Base-by-base conservation (phyloP, 73 alveolate species). In the Urostyla sp. region DNA sequence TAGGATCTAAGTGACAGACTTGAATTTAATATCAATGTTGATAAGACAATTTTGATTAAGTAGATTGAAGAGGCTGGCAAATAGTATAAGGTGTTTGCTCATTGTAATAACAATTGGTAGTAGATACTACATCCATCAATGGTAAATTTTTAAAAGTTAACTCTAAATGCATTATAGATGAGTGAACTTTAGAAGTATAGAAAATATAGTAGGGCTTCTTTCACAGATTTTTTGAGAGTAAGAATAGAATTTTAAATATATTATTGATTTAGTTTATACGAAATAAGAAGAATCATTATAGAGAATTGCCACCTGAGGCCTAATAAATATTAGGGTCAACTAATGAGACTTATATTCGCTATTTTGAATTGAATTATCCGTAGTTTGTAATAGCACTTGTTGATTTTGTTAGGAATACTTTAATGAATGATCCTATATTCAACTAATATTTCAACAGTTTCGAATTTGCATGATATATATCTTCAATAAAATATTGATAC, bases 261-360 rank as follows among this genome's bases (percentile, higher is more conserved):
- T n/a, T n/a, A 40, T 63, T 28, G n/a, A 13, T 37, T 4, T 63
- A 63, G 75, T 90, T 89, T n/a, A 89, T 89, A 18, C 36, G 95
- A 40, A 89, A 89, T 78, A 85, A 74, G 67, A 89, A 74, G 79
- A 75, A 89, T 49, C 95, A 89, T 60, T 89, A 58, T 52, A 90
- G 88, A 44, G 89, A 89, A 46, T 73, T 89, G 0, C 80, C 90
- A 5, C 93, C 75, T 8, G 88, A 50, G 20, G 85, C 84, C 50
- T 76, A 89, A 57, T 21, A 37, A 40, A 24, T 76, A 37, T 30
- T 89, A 16, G 95, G 95, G 44, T 35, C 78, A 36, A 60, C 89
- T 16, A 80, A 81, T 52, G 95, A 89, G 24, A 48, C 78, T 21
- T 89, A 53, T 61, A 23, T 75, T 36, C 46, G 37, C 35, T 89